Evolutionary conservation across 2,329 filamentous ascomycete species (phyloP), one percentile per base, ranked within the genome.

Genomic region (Myriangium duriaei): DNA sequence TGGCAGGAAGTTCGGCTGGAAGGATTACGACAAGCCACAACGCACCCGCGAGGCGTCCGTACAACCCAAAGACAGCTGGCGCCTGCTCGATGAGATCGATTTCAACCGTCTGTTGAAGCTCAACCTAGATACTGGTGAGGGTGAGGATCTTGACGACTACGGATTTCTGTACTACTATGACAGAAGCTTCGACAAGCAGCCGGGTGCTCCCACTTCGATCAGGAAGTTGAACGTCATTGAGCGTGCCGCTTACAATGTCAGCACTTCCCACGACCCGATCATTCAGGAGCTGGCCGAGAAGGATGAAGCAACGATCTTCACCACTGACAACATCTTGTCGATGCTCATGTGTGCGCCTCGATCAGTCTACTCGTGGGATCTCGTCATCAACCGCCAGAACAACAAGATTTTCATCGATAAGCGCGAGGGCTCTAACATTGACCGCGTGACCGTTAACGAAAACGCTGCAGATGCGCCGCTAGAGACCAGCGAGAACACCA

Each of bases 391-490:
- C 46, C 79, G 83, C 61, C 85, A 92, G 61, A 85, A 82, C 61
- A 83, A 87, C 76, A 95, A 95, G 75, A 78, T 98, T 63, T 98
- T 86, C 76, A 78, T 98, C 49, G 91, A 98, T 73, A 98, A 98
- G 78, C 84, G 91, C 49, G 87, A 95, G 45, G 88, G 87, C 54
- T 86, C 87, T 42, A 83, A 81, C 42, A 76, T 98, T 36, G 91
- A 98, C 65, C 85, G 96, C 76, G 87, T 96, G 45, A 95, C 88
- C 1, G 91, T 98, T 62, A 98, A 98, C 65, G 91, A 98, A 69
- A 98, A 98, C 63, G 91, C 91, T 7, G 82, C 82, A 44, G 91
- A 98, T 61, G 85, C 88, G 16, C 91, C 91, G 26, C 73, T 96
- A 37, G 91, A 98, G 60, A 76, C 81, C 17, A 79, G 84, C 41